Conservation (phyloP, 2,329 filamentous ascomycete species). For the Colletotrichum sp. region DNA sequence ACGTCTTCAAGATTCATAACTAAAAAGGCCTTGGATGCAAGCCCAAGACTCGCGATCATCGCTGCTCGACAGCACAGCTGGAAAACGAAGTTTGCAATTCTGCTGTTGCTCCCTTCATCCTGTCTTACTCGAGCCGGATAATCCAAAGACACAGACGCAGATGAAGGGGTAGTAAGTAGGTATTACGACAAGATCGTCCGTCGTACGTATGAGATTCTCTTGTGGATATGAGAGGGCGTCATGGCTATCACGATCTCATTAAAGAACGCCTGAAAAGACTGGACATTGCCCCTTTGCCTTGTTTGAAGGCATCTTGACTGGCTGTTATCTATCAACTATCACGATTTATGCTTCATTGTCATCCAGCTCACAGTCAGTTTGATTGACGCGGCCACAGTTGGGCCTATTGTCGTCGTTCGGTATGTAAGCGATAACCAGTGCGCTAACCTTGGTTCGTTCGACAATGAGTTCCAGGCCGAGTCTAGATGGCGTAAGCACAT, state of each 20-base stretch:
- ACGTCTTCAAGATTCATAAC: no score
- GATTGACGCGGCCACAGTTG: no score
- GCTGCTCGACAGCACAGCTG: background rate
- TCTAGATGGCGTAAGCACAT: background rate
- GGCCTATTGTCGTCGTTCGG: fast-evolving
- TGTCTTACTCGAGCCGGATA: background rate
- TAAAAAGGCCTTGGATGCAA: no score
- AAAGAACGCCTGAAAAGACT: background rate
- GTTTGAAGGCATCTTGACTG: background rate
- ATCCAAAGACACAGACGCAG: background rate
- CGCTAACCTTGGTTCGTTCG: fast-evolving
- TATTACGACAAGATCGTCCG: background rate
- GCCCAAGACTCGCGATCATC: background rate
- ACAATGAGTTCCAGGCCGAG: background rate
- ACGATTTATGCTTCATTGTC: background rate
- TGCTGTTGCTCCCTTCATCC: background rate
- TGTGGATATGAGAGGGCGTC: background rate
- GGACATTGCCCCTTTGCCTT: background rate
- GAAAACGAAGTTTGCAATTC: background rate
- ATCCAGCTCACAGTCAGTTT: background rate
- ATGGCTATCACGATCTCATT: background rate
- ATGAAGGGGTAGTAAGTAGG: background rate
- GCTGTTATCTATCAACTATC: background rate
- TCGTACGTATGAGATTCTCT: fast-evolving
- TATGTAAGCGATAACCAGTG: fast-evolving